Conservation (phyloP, 1,284 basidiomycete genomes). For the Porogramme epimiltina region DNA sequence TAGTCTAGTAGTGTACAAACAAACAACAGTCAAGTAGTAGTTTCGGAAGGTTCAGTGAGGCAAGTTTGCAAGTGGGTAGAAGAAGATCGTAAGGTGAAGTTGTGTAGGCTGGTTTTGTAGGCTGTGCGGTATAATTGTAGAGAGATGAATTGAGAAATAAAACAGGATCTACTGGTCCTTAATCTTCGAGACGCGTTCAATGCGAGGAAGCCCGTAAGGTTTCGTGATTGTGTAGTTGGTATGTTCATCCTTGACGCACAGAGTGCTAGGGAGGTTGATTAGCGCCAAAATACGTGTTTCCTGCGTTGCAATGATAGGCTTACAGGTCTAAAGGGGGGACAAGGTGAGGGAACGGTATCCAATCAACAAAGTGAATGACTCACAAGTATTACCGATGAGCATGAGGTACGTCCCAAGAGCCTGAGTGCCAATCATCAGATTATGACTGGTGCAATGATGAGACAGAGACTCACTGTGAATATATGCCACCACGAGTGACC, state of each 20-base stretch:
- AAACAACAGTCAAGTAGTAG: too few relatives aligned
- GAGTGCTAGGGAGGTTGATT: constrained; percentile 38
- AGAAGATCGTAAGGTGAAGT: too few relatives aligned
- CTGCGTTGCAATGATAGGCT: constrained; percentile 19
- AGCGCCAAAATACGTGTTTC: not conserved
- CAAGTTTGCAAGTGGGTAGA: too few relatives aligned
- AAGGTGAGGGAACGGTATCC: not conserved
- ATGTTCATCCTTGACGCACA: constrained; percentile 62
- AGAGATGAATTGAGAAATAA: too few relatives aligned
- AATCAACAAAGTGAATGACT: constrained; percentile 25
- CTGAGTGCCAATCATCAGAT: constrained; percentile 29
- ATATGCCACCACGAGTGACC: constrained; percentile 77
- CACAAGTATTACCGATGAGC: constrained; percentile 62
- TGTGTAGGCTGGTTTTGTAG: too few relatives aligned
- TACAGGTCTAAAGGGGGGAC: constrained; percentile 44
- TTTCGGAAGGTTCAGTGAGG: too few relatives aligned
- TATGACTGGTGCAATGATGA: too few relatives aligned
- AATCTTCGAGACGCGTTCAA: constrained; percentile 26
- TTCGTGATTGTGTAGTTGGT: constrained; percentile 46
- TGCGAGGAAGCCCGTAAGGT: constrained; percentile 44
- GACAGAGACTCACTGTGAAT: constrained; percentile 48
- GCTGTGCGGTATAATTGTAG: too few relatives aligned
- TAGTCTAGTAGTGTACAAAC: too few relatives aligned
- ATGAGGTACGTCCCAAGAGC: constrained; percentile 62
- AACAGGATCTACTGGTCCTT: too few relatives aligned